These are phyloP conservation scores for Capronia americana DNA, from an alignment of 2,329 filamentous ascomycete species.

Conservation along the genomic window DNA sequence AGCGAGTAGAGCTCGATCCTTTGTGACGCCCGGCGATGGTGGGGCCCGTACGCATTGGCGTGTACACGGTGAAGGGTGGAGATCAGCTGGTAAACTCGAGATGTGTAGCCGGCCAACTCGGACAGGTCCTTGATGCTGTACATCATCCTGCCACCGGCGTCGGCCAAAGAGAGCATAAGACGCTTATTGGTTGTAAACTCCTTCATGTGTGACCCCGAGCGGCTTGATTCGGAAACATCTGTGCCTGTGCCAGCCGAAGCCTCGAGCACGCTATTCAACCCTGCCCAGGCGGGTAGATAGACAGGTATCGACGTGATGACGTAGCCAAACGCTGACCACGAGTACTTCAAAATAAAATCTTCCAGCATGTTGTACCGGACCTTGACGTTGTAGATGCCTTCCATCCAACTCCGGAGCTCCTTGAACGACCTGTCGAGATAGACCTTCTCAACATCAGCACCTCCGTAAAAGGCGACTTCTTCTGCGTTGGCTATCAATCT, in stretches of 20 bases:
- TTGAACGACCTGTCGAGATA: constrained; percentile 92
- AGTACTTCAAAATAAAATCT: constrained; percentile 97
- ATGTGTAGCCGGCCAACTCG: constrained; percentile 94
- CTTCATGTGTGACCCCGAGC: constrained; percentile 89
- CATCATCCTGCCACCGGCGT: constrained; percentile 98
- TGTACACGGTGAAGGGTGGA: constrained; percentile 93
- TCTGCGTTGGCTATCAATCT: constrained; percentile 95
- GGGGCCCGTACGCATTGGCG: constrained; percentile 81
- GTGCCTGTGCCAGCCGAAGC: constrained; percentile 31
- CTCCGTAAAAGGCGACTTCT: constrained; percentile 96
- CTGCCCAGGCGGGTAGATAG: constrained; percentile 93
- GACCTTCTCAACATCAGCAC: constrained; percentile 90
- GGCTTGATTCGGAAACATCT: constrained; percentile 54
- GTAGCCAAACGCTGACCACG: constrained; percentile 98
- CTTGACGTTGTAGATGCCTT: constrained; percentile 95
- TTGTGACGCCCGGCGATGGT: constrained; percentile 52
- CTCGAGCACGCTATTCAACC: constrained; percentile 75
- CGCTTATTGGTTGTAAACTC: constrained; percentile 99
- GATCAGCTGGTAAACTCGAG: constrained; percentile 92
- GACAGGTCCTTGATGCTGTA: constrained; percentile 98
- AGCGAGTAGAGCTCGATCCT: constrained; percentile 83
- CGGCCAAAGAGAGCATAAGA: constrained; percentile 94
- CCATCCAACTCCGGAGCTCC: constrained; percentile 95
- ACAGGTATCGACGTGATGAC: constrained; percentile 90
- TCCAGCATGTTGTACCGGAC: constrained; percentile 99